Evolutionary conservation across 306 rosid species (phyloP), one percentile per base, ranked within the genome.

Genomic region (Inga leiocalycina): DNA sequence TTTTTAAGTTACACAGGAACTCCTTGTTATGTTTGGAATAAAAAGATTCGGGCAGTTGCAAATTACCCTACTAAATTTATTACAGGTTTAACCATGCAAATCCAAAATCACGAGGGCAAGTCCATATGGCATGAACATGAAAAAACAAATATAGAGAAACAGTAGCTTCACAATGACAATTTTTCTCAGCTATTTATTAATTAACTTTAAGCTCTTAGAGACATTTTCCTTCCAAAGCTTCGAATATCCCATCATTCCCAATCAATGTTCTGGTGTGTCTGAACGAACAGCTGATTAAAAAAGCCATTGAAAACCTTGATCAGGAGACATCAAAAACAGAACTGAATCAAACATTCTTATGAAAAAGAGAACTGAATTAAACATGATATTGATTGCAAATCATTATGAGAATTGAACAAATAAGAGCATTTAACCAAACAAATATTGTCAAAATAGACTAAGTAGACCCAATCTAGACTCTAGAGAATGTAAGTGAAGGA

Each of bases 251-350:
- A 16, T 3, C 71, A 27, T 54, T 61, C 17, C 43, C n/a, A 71
- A 80, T 91, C 88, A 89, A 5, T n/a, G 71, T 20, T 74, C 90
- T 10, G 87, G 57, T 24, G 85, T 79, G 81, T 91, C 97, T 10
- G 93, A 78, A 15, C 97, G 91, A 71, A 87, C 0, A 64, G 88
- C 94, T 92, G 95, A 79, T 30, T 10, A 73, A 79, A 39, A 41
- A 81, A 51, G 15, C 35, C 37, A 49, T 79, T 16, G 48, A 81
- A 65, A 57, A 45, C 17, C 49, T 81, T 14, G 37, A 64, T 87
- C 84, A 87, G 80, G 64, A 16, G 69, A 45, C 66, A 43, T 10
- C 59, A 74, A 51, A 81, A 41, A 48, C n/a, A 61, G 56, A 61
- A 62, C 61, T 13, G 67, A 71, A 77, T 17, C 11, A 54, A 81